Evolutionary conservation across 768 basidiomycete genomes (phyloP).

Genomic region (Fomitopsis pulvina): DNA sequence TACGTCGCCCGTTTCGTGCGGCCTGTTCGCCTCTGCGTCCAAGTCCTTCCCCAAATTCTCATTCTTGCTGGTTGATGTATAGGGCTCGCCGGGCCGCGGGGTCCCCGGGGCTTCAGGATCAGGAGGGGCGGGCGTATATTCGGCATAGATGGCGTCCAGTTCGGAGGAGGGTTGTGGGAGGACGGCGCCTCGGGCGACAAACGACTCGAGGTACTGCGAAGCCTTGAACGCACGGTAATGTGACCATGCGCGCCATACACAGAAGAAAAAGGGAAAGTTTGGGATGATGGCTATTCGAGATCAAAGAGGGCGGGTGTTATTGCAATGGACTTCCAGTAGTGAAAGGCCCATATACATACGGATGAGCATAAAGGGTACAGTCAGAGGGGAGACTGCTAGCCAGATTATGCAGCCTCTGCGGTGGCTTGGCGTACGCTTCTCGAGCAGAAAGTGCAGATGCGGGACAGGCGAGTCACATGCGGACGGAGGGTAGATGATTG

Average conservation of each 20-base stretch:
- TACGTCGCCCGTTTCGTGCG: slow-evolving; percentile 2
- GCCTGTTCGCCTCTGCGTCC: neutral
- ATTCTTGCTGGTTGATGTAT: too few species aligned
- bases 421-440: slow-evolving; percentile 55
- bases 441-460: slow-evolving; percentile 47
- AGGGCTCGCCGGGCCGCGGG: too few species aligned
- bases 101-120: slow-evolving; percentile 3
- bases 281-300: slow-evolving; percentile 66
- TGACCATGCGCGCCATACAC: slow-evolving; percentile 79
- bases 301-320: neutral
- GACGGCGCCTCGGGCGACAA: slow-evolving; percentile 51
- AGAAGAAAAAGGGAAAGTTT: slow-evolving; percentile 83
- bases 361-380: slow-evolving; percentile 69
- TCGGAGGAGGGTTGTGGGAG: slow-evolving; percentile 45
- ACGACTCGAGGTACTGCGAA: slow-evolving; percentile 57
- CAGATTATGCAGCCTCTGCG: slow-evolving; percentile 59
- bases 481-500: slow-evolving; percentile 45
- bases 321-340: neutral
- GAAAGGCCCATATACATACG: slow-evolving; percentile 42
- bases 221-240: slow-evolving; percentile 77
- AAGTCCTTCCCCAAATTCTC: too few species aligned
- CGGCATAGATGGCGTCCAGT: slow-evolving; percentile 52
- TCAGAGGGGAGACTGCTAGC: slow-evolving; percentile 62
- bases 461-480: slow-evolving; percentile 26
- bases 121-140: slow-evolving; percentile 19